Conservation (phyloP, 176 grass and related monocot genomes). For the Musa beccarii region DNA sequence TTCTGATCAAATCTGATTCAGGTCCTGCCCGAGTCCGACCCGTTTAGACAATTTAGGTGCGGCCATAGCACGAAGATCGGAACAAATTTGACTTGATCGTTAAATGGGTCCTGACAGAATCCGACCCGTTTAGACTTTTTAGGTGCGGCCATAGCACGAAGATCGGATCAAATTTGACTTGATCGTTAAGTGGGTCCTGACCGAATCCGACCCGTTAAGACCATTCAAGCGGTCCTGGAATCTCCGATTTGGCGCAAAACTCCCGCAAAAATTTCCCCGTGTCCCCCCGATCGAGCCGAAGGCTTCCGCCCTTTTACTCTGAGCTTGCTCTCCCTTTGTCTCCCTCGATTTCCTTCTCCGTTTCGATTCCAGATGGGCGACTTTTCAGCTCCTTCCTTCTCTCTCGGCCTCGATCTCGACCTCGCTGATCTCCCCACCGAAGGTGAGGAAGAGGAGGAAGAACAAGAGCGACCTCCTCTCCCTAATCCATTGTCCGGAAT, state of each 20-base stretch:
- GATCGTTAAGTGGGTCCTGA: no score
- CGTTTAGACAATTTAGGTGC: no score
- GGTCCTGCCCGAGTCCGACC: no score
- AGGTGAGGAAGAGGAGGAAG: constrained; percentile 28
- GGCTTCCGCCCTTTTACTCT: background rate
- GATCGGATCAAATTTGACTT: no score
- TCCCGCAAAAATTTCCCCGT: background rate
- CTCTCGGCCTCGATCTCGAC: constrained; percentile 49
- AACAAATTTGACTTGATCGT: no score
- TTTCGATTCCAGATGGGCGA: constrained; percentile 21
- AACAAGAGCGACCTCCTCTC: constrained; percentile 8
- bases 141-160: no score
- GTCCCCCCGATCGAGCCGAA: background rate
- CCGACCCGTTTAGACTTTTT: no score
- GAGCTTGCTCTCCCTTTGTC: background rate
- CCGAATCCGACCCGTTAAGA: background rate
- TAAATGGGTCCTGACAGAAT: no score
- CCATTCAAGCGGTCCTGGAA: background rate
- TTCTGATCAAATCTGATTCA: no score
- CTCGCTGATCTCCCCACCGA: constrained; percentile 22
- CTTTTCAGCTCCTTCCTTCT: constrained; percentile 56
- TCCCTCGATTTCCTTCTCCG: background rate
- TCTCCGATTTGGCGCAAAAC: constrained; percentile 1
- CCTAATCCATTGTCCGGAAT: constrained; percentile 1
- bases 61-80: no score